Base-by-base conservation (phyloP, 768 basidiomycete species). In the Favolaschia claudopus region DNA sequence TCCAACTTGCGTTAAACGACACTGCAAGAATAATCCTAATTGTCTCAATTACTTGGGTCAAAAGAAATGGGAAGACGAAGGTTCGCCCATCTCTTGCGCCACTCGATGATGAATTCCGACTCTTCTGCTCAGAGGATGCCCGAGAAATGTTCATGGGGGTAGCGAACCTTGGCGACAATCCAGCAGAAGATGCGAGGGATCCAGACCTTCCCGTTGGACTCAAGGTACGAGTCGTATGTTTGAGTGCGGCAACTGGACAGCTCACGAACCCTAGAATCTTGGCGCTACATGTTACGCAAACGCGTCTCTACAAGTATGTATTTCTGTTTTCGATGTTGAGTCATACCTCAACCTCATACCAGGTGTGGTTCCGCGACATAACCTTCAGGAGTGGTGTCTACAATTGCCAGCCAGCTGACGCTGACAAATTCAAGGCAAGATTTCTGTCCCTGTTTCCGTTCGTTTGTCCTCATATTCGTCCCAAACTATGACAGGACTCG, bases 231-330 rank as follows among this genome's bases (percentile, higher is more conserved):
- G 19, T 43, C 14, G 17, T 38, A 28, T 53, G 46, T 33, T 32
- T 29, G 22, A 50, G 42, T 38, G 39, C 38, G 33, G 43, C 53
- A n/a, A 28, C 37, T 31, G 34, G 39, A 44, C 44, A 40, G 20
- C 29, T 60, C 29, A 19, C 40, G 32, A 19, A 1, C 19, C 17
- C 34, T 67, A 95, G 94, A 98, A 99, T 71, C 85, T 99, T 19
- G 96, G 96, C 5, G 96, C 96, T 17, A 98, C 96, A 4, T 99
- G 96, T 71, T 99, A 98, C 66, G 95, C 93, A 59, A 97, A 97
- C 72, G 94, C 94, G 19, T 97, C 92, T 61, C 81, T 99, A 40
- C 96, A 99, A 77, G 93, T 90, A 66, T 33, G 69, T 67, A 31
- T 31, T 31, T 19, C 32, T n/a, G 28, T 58, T 43, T 37, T 7